These are phyloP conservation scores for Zychaea mexicana DNA, from an alignment of 371 early-diverging fungal genomes.

Conservation along the genomic window DNA sequence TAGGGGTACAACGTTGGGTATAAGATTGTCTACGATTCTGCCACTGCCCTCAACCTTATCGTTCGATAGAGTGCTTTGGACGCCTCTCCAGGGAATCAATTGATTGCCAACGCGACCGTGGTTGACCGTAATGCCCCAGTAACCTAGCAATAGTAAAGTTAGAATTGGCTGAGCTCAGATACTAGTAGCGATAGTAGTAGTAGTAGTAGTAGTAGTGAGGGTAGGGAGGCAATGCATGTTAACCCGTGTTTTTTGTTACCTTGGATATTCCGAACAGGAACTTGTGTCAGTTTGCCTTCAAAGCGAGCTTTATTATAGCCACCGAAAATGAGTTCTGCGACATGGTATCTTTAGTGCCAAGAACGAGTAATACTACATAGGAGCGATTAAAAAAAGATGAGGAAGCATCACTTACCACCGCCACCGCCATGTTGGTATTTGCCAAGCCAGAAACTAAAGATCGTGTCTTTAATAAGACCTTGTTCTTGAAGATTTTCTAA, in stretches of 20 bases:
- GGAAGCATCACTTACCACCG: slow-evolving; percentile 24
- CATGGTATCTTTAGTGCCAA: no score
- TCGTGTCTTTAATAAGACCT: slow-evolving; percentile 16
- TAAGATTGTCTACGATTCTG: slow-evolving; percentile 18
- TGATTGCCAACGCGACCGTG: neutral
- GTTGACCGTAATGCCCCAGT: slow-evolving; percentile 12
- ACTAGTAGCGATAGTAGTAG: no score
- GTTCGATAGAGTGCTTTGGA: neutral
- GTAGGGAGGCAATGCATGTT: no score
- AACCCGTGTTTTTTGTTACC: neutral
- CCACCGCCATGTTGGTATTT: slow-evolving; percentile 23
- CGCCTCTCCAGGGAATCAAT: neutral
- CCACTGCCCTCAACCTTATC: no score
- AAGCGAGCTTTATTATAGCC: slow-evolving; percentile 25
- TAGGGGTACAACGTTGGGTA: neutral
- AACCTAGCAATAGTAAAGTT: slow-evolving; percentile 10
- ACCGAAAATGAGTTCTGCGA: slow-evolving; percentile 39
- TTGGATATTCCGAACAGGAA: slow-evolving; percentile 27
- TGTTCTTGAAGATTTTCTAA: slow-evolving; percentile 27
- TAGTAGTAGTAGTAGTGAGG: no score
- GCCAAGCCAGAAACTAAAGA: slow-evolving; percentile 36
- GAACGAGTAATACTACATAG: neutral
- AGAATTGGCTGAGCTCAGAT: neutral
- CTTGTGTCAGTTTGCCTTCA: slow-evolving; percentile 19
- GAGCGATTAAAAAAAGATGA: neutral